Conservation (phyloP, 345 rosid species). For the Citrus trifoliata region DNA sequence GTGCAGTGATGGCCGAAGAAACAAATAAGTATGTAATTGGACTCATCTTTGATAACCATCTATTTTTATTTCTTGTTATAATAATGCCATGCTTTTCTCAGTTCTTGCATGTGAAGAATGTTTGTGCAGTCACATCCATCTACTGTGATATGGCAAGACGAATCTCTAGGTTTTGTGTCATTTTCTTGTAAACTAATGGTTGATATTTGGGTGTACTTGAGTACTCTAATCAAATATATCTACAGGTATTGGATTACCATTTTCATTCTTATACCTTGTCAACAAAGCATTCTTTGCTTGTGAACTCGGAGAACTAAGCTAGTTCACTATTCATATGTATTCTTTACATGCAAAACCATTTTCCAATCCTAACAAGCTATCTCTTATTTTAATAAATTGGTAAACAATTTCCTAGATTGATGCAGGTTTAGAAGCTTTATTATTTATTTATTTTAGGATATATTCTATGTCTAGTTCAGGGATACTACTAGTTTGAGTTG, state of each 20-base stretch:
- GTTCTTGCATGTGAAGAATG: neutral
- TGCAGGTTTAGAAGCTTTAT: neutral
- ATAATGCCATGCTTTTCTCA: neutral
- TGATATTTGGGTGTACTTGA: neutral
- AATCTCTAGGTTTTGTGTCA: neutral
- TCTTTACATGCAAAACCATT: neutral
- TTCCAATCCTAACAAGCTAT: neutral
- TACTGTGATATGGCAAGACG: neutral
- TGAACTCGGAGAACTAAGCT: neutral
- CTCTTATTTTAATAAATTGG: neutral
- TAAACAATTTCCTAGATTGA: neutral
- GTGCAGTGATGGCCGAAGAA: slow-evolving; percentile 44
- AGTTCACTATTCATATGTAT: neutral
- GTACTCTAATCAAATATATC: neutral
- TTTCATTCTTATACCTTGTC: neutral
- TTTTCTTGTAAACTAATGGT: neutral
- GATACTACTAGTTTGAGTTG: neutral
- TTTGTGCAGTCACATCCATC: neutral
- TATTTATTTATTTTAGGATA: neutral
- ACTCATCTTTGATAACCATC: neutral
- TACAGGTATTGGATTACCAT: neutral
- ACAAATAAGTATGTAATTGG: slow-evolving; percentile 53
- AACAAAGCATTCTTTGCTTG: neutral
- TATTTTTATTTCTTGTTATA: neutral
- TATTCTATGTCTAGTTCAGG: neutral